Percentiles rank a stretch among this genome's conserved stretches.
These are phyloP conservation scores for Starmerella kuoi DNA, from an alignment of 805 yeast genomes.

Conservation along the genomic window DNA sequence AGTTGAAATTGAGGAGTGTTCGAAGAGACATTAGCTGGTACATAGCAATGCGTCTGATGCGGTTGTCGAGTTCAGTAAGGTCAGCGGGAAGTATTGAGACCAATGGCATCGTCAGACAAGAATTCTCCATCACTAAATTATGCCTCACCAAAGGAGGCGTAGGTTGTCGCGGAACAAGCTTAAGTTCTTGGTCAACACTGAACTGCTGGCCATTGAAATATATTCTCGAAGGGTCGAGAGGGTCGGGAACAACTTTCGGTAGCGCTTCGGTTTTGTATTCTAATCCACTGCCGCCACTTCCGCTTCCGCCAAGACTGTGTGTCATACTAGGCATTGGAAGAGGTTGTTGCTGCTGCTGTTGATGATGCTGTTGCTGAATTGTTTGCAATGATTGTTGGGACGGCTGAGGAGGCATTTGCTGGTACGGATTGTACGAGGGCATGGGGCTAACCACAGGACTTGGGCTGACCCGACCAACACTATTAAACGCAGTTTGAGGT, in stretches of 20 bases:
- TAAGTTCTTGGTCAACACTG: conserved; percentile 5
- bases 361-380: background rate
- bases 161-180: conserved; percentile 4
- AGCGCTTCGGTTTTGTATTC: conserved; percentile 5
- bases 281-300: background rate
- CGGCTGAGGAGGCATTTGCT: background rate
- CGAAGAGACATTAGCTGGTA: conserved; percentile 17
- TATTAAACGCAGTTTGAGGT: background rate
- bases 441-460: conserved; percentile 11
- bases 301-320: background rate
- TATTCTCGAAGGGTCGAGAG: conserved; percentile 6
- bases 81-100: background rate
- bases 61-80: conserved; percentile 6
- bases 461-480: background rate
- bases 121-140: conserved; percentile 8
- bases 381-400: background rate
- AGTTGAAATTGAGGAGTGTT: conserved; percentile 11
- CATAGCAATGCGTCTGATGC: conserved; percentile 13
- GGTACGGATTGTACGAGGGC: conserved; percentile 6
- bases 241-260: conserved; percentile 11
- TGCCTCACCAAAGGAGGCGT: conserved; percentile 2
- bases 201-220: conserved; percentile 11
- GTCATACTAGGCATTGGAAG: background rate
- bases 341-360: background rate
- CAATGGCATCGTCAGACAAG: conserved; percentile 1